phyloP scores from a whole-genome alignment of 106 monocot species.

The Cymbidium sinense region DNA sequence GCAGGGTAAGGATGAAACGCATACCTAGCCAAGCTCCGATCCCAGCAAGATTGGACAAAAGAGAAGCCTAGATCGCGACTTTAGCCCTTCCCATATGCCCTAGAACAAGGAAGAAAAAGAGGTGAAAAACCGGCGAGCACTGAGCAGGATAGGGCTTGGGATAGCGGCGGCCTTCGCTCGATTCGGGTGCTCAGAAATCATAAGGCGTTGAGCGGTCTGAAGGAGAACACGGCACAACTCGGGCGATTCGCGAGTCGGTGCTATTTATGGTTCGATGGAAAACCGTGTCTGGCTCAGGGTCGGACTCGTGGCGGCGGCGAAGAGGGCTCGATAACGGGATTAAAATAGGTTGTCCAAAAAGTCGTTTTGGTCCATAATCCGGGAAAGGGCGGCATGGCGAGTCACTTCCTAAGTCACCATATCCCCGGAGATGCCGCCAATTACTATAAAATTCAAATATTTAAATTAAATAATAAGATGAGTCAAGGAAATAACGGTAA shows the following conservation, averaged over 20 bases:
- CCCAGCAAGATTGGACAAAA: neutral
- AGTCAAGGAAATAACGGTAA: conserved; percentile 5
- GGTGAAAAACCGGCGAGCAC: neutral
- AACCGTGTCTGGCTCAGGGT: neutral
- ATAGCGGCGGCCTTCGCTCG: conserved; percentile 2
- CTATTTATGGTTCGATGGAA: neutral
- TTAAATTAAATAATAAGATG: neutral
- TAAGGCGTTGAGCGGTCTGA: neutral
- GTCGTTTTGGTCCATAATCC: neutral
- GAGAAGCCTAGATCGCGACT: neutral
- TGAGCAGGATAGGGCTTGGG: neutral
- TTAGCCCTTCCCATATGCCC: neutral
- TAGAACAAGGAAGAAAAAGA: neutral
- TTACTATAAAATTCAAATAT: conserved; percentile 2
- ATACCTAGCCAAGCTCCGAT: neutral
- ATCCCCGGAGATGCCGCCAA: neutral
- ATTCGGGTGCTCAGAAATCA: neutral
- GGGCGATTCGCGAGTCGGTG: neutral
- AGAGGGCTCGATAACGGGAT: neutral
- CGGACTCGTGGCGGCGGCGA: neutral
- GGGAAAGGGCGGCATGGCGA: neutral
- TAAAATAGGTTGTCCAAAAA: neutral
- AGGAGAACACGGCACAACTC: neutral
- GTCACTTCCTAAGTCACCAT: neutral
- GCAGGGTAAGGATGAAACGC: neutral